Evolutionary conservation across 2,329 filamentous ascomycete species (phyloP).

Genomic region (Elsinoe necatrix): DNA sequence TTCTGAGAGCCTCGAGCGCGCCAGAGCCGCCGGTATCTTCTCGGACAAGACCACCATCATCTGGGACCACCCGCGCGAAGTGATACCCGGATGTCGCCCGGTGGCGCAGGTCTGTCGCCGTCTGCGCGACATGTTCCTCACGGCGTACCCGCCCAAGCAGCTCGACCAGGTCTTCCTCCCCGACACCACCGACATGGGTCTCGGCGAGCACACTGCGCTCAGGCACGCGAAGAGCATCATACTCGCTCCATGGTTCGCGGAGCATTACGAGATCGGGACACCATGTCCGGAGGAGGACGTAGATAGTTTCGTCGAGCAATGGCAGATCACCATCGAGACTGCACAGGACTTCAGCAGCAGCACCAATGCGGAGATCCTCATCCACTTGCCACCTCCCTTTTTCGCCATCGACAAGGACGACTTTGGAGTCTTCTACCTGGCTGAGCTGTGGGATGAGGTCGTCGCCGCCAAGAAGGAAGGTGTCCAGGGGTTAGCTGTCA

Average conservation of each 20-base stretch:
- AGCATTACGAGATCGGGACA: background rate
- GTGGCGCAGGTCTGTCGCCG: background rate
- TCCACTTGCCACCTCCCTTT: background rate
- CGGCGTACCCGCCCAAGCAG: background rate
- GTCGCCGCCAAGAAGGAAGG: background rate
- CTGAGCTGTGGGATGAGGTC: background rate
- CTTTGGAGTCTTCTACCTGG: background rate
- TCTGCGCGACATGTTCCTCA: background rate
- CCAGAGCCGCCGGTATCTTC: background rate
- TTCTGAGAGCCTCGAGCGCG: background rate
- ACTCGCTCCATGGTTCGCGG: background rate
- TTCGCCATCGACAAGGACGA: background rate
- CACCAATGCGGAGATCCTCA: background rate
- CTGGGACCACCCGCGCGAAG: background rate
- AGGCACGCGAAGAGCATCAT: background rate
- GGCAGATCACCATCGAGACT: background rate
- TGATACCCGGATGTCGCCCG: background rate
- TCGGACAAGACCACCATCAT: background rate
- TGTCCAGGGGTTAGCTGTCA: background rate
- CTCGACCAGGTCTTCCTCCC: background rate
- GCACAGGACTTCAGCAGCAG: background rate
- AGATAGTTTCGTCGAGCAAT: background rate
- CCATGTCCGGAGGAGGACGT: background rate
- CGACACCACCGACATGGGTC: background rate
- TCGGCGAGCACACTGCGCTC: background rate